phyloP scores from a whole-genome alignment of 768 basidiomycete species.

The Suillus clintonianus region DNA sequence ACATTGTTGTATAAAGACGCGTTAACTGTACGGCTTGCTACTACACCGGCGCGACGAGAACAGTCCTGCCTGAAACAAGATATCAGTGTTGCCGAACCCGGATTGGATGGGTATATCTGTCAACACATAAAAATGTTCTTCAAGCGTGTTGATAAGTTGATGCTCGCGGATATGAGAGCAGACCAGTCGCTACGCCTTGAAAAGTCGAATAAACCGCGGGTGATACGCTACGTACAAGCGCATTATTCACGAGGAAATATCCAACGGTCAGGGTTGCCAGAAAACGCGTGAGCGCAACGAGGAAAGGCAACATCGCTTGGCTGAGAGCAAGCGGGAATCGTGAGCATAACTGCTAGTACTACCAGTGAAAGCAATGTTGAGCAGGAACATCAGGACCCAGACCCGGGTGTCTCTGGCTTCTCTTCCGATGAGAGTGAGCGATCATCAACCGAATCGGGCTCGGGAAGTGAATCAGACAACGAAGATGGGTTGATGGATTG shows the following conservation, averaged over 20 bases:
- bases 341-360: too few relatives aligned
- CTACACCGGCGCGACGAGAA: conserved; percentile 58
- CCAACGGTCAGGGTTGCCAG: conserved; percentile 51
- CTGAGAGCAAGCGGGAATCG: conserved; percentile 56
- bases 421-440: too few relatives aligned
- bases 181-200: conserved; percentile 46
- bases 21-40: conserved; percentile 59
- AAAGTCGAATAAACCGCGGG: neutral
- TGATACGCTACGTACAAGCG: neutral
- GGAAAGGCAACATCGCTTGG: conserved; percentile 60
- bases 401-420: too few relatives aligned
- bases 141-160: too few relatives aligned
- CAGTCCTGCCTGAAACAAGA: conserved; percentile 43
- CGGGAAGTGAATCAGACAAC: too few relatives aligned
- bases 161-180: too few relatives aligned
- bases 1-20: conserved; percentile 59
- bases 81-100: conserved; percentile 26
- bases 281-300: conserved; percentile 56
- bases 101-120: conserved; percentile 48
- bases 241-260: conserved; percentile 45
- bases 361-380: too few relatives aligned
- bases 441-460: too few relatives aligned
- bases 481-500: too few relatives aligned
- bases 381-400: conserved; percentile 44
- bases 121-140: conserved; percentile 8